Evolutionary conservation across 2,329 filamentous ascomycete genomes (phyloP).

Genomic region (Alternaria solani): DNA sequence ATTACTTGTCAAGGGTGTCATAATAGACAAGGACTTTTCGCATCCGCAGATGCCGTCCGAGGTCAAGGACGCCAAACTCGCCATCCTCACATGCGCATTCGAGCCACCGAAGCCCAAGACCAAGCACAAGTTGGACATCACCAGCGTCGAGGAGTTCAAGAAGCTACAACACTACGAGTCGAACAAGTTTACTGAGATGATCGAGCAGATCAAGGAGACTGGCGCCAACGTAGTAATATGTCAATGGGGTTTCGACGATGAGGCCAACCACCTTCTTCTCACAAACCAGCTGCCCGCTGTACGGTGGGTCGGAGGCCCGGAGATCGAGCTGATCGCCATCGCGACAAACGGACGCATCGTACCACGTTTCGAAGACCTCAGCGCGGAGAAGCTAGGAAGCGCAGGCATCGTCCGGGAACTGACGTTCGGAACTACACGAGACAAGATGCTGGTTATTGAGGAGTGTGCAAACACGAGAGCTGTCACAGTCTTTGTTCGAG

Average conservation of each 20-base stretch:
- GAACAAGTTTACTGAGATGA: conserved; percentile 98
- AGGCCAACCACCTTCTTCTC: conserved; percentile 95
- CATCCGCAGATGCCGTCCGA: conserved; percentile 99
- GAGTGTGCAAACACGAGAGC: conserved; percentile 98
- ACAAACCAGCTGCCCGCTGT: conserved; percentile 97
- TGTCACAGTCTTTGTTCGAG: conserved; percentile 94
- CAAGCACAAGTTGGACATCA: conserved; percentile 99
- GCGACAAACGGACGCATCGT: conserved; percentile 98
- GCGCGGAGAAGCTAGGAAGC: conserved; percentile 84
- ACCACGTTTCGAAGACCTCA: conserved; percentile 94
- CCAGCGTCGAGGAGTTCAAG: conserved; percentile 96
- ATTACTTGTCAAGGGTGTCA: conserved; percentile 94
- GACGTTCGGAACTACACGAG: conserved; percentile 94
- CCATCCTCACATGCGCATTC: conserved; percentile 96
- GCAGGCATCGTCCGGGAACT: conserved; percentile 93
- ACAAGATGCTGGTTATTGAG: conserved; percentile 99
- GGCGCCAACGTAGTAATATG: conserved; percentile 98
- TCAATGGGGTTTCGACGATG: conserved; percentile 99
- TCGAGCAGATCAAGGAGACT: conserved; percentile 95
- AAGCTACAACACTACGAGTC: conserved; percentile 95
- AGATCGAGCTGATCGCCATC: conserved; percentile 98
- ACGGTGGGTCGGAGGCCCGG: conserved; percentile 95
- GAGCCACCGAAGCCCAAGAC: conserved; percentile 99
- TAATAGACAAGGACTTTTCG: conserved; percentile 99
- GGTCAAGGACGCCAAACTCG: conserved; percentile 93